Base-by-base conservation (phyloP, 345 rosid genomes). In the Eucalyptus regnans region DNA sequence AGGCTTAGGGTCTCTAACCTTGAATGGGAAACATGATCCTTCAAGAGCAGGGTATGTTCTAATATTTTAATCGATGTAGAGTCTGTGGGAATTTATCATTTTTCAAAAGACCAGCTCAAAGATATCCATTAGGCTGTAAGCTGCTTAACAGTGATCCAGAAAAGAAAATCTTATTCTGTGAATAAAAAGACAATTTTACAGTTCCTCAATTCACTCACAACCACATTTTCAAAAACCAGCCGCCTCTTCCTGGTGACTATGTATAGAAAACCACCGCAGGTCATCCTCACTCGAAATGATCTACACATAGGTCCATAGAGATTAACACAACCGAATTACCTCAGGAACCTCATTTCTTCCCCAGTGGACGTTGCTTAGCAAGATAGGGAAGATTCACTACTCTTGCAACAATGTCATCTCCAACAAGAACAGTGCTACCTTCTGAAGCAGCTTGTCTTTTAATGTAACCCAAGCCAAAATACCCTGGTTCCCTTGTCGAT, bases 381-480 rank as follows among this genome's bases (percentile, higher is more conserved):
- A 95, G 96, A 90, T 92, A 96, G 58, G 98, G 98, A 90, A 93
- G 93, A 84, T 95, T 93, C 60, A 92, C 89, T 50, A 96, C 91
- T 44, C 93, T 92, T 49, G 95, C 98, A 27, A 68, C 88, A 25
- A 93, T 89, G 85, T 93, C 92, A 87, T 94, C 97, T 86, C 96
- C 99, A 48, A 96, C 91, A 86, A 89, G 90, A 41, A 96, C 96
- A 66, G 92, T 87, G 89, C 90, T 93, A 29, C 97, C 98, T 51
- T 88, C 90, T 9, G 92, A 88, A 88, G 93, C 95, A 86, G 91
- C 93, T 91, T 93, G 87, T 86, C 89, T 94, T 92, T 94, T 97
- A 88, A 96, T 94, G 94, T 97, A 97, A 87, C 98, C 98, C 89
- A 97, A 91, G 66, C 95, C 99, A 86, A 93, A 94, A 90, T 95